Percentiles rank a stretch among this genome's conserved stretches.
These are phyloP conservation scores for Leptographium procerum DNA, from an alignment of 2,329 filamentous ascomycete genomes.

Conservation along the genomic window DNA sequence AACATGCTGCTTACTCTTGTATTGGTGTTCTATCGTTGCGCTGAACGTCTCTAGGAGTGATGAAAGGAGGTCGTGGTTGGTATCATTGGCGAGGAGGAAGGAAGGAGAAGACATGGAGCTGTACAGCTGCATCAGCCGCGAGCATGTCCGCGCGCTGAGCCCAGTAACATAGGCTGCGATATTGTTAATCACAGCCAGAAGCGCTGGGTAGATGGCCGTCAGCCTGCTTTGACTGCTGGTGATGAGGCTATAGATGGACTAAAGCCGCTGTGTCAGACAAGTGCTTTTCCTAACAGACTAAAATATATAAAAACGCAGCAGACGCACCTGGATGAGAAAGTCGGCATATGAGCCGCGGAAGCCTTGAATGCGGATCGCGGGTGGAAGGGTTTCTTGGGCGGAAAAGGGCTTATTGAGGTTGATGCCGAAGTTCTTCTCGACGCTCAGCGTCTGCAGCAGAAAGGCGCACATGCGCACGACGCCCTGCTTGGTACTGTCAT, in stretches of 20 bases:
- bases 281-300: too few species aligned
- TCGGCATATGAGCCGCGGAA: constrained; percentile 90
- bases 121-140: constrained; percentile 79
- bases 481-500: constrained; percentile 78
- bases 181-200: constrained; percentile 89
- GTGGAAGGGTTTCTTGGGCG: constrained; percentile 75
- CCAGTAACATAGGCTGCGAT: constrained; percentile 75
- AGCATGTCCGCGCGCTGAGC: constrained; percentile 61
- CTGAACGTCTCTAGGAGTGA: constrained; percentile 84
- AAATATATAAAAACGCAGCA: neutral
- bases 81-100: constrained; percentile 85
- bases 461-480: constrained; percentile 97
- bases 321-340: constrained; percentile 73
- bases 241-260: constrained; percentile 88
- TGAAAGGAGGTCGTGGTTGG: constrained; percentile 69
- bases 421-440: constrained; percentile 80
- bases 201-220: constrained; percentile 80
- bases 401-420: constrained; percentile 85
- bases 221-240: constrained; percentile 83
- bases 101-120: constrained; percentile 86
- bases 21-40: constrained; percentile 81
- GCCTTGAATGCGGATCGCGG: constrained; percentile 66
- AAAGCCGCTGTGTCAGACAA: too few species aligned
- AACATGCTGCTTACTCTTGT: constrained; percentile 45
- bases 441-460: constrained; percentile 84